Evolutionary conservation across 176 grass and related monocot species (phyloP), one percentile per base, ranked within the genome.

Genomic region (Oryza officinalis): DNA sequence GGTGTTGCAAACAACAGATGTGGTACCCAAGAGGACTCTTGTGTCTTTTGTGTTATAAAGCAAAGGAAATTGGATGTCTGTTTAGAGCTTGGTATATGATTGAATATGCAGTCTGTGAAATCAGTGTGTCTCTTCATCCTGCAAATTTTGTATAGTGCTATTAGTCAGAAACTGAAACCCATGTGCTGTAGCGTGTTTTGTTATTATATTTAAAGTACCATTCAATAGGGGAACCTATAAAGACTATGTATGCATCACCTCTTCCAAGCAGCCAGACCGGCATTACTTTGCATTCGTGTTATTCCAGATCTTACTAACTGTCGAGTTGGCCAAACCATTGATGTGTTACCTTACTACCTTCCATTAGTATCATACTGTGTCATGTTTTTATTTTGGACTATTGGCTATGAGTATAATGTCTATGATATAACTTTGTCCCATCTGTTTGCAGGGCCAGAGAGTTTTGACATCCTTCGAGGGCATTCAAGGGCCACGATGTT

Each of bases 401-500:
- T 63, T 81, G 60, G 11, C 47, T 76, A 61, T 54, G 30, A 81
- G 27, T 71, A 79, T 83, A 37, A 76, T 10, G n/a, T 74, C 78
- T 77, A 80, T n/a, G 57, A 72, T 89, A 10, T 87, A 75, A 74
- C 38, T 82, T 66, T 88, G 28, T 47, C 46, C 40, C 49, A 35
- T 88, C n/a, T 78, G 22, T 81, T 86, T 87, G 26, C 82, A 99
- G 97, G 97, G 43, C 93, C 97, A 63, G 78, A 85, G 59, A 99
- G 90, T 83, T 99, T 99, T 88, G 92, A 96, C 88, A 99, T 99
- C 32, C 88, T 96, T 80, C 86, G 84, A 88, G 96, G 93, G 38
- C 93, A 96, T 95, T 99, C 97, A 27, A 99, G 81, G 72, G 97
- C 97, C 50, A 99, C 93, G 15, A 6, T 99, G 68, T 96, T 99